Evolutionary conservation across 306 rosid species (phyloP), one percentile per base, ranked within the genome.

Genomic region (Phaseolus lunatus): DNA sequence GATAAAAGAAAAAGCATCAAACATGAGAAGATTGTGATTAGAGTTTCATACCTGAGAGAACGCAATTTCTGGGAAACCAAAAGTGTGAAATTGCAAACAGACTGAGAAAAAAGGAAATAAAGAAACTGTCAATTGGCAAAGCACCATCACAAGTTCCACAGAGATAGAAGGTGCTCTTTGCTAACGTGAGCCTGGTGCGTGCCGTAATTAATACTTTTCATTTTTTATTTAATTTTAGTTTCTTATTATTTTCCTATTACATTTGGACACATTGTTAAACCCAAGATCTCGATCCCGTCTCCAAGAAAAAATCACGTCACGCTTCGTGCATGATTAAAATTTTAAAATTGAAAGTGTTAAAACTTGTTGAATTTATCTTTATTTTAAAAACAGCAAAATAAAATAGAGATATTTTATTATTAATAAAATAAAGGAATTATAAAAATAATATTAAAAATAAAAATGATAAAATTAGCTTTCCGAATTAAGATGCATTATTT

Each of bases 131-230:
- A 64, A 64, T 64, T 35, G 70, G 48, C 72, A 48, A 75, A 79
- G 78, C 74, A 75, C 26, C 57, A 72, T 58, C 44, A 66, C 43
- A 62, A 74, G 86, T 72, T 82, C 50, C 72, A 9, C 10, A 75
- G 57, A 52, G 49, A 67, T 44, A 39, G 44, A 56, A 29, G 39
- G 18, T 78, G 70, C 67, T 33, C 1, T 11, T 14, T 79, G 74
- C 86, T 79, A 83, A 69, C 37, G 71, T 83, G 63, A 33, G 75
- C 86, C 67, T 33, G 44, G 71, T 44, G 58, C 14, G 27, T 75
- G 69, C 9, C 14, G 23, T 22, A 5, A 16, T 39, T 64, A 2
- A 9, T 7, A 41, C 9, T 10, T 8, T 37, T 37, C 6, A 1
- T 37, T 37, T n/a, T 64, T 5, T 70, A 7, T 70, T 59, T 41